Percentiles rank a stretch among this genome's conserved stretches.
These are phyloP conservation scores for Colletotrichum tropicicola DNA, from an alignment of 2,329 filamentous ascomycete genomes.

Conservation along the genomic window DNA sequence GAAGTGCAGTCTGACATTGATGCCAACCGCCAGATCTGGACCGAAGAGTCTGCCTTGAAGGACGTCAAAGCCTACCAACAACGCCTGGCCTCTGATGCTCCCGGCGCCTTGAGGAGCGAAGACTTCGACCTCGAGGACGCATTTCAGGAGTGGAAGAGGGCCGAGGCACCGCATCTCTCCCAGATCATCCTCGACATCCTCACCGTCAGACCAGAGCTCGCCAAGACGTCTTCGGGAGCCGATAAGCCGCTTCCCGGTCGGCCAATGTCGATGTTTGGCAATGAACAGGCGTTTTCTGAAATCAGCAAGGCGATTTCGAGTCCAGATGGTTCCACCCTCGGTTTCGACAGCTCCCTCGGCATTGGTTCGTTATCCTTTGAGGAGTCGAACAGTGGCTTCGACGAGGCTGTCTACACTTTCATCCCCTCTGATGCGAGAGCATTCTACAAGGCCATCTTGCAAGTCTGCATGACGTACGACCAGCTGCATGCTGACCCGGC, in stretches of 20 bases:
- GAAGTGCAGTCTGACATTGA: conserved; percentile 91
- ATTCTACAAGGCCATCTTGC: conserved; percentile 84
- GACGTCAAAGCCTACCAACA: conserved; percentile 96
- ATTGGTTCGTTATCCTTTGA: conserved; percentile 72
- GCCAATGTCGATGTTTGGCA: conserved; percentile 53
- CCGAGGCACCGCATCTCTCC: conserved; percentile 86
- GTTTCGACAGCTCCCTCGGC: conserved; percentile 74
- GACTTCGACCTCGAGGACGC: conserved; percentile 93
- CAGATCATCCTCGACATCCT: conserved; percentile 94
- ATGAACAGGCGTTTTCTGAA: conserved; percentile 63
- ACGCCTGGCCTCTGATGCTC: conserved; percentile 81
- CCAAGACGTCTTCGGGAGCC: conserved; percentile 74
- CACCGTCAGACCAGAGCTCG: conserved; percentile 84
- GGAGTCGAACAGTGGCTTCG: conserved; percentile 61
- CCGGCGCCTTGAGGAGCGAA: conserved; percentile 78
- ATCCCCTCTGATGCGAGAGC: conserved; percentile 85
- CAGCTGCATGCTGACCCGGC: conserved; percentile 63
- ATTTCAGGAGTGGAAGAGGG: conserved; percentile 89
- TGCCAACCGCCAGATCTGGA: conserved; percentile 83
- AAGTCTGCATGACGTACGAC: conserved; percentile 76
- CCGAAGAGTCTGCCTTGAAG: conserved; percentile 86
- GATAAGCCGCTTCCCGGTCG: conserved; percentile 52
- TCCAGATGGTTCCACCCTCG: conserved; percentile 51
- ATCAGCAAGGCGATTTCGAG: conserved; percentile 61
- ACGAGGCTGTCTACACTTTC: conserved; percentile 82